Percentiles rank a stretch among this genome's conserved stretches.
These are phyloP conservation scores for Sarocladium kiliense DNA, from an alignment of 2,329 filamentous ascomycete species.

Conservation along the genomic window DNA sequence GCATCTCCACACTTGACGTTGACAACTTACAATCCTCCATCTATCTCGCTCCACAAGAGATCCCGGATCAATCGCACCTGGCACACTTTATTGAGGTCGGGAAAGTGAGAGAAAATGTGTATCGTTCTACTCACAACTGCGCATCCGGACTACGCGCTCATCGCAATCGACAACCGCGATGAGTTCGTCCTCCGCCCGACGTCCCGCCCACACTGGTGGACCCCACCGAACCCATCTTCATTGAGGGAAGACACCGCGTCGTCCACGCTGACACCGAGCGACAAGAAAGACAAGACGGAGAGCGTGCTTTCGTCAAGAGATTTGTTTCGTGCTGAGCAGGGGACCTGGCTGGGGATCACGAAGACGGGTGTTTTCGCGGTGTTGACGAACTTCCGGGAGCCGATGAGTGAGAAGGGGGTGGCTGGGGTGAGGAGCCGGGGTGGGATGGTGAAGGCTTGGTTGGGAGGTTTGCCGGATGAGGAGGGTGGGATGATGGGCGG, in stretches of 20 bases:
- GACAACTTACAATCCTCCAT: neutral
- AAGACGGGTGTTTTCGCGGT: slow-evolving; percentile 56
- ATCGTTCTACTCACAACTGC: slow-evolving; percentile 72
- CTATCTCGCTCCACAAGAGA: neutral
- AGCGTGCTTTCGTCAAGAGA: slow-evolving; percentile 54
- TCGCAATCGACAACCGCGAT: slow-evolving; percentile 74
- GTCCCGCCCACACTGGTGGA: slow-evolving; percentile 61
- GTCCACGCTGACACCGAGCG: neutral
- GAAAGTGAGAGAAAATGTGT: slow-evolving; percentile 59
- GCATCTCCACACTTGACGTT: neutral
- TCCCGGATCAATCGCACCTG: neutral
- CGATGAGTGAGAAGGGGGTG: slow-evolving; percentile 29
- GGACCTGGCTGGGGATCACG: slow-evolving; percentile 63
- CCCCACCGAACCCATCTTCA: slow-evolving; percentile 24
- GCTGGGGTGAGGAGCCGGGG: slow-evolving; percentile 54
- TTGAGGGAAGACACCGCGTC: neutral
- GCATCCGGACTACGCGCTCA: slow-evolving; percentile 69
- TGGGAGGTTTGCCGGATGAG: slow-evolving; percentile 39
- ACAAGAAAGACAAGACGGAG: neutral
- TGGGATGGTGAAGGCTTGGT: slow-evolving; percentile 59
- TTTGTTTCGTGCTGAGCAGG: slow-evolving; percentile 55
- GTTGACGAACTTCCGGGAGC: slow-evolving; percentile 62
- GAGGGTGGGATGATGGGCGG: slow-evolving; percentile 24
- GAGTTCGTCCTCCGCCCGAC: slow-evolving; percentile 63
- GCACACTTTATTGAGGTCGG: neutral